Evolutionary conservation across 257 asterid genomes (phyloP).

Genomic region (Craterostigma plantagineum): DNA sequence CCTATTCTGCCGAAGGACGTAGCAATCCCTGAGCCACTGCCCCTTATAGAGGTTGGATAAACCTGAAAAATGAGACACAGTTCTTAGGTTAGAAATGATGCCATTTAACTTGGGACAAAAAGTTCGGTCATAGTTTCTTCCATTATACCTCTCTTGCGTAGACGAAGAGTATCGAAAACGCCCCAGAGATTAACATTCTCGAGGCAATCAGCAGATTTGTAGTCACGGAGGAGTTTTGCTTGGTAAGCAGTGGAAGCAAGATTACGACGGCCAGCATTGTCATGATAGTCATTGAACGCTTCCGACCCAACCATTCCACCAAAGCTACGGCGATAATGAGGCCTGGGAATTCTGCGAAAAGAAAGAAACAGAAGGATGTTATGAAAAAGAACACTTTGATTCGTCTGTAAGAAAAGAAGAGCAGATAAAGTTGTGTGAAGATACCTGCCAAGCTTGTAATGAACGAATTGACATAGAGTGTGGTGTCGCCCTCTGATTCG

Average conservation of each 20-base stretch:
- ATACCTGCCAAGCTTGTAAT: slow-evolving; percentile 42
- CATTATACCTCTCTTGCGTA: slow-evolving; percentile 47
- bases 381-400: no score
- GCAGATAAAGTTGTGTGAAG: slow-evolving; percentile 18
- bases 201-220: slow-evolving; percentile 43
- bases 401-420: slow-evolving; percentile 11
- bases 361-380: neutral
- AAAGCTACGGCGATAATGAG: slow-evolving; percentile 2
- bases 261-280: slow-evolving; percentile 19
- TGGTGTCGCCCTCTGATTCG: slow-evolving; percentile 5
- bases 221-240: slow-evolving; percentile 19
- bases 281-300: slow-evolving; percentile 30
- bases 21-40: slow-evolving; percentile 20
- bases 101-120: neutral
- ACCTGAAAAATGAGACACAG: slow-evolving; percentile 21
- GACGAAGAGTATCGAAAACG: slow-evolving; percentile 25
- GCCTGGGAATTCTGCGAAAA: slow-evolving; percentile 15
- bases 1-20: slow-evolving; percentile 20
- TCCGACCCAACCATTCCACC: slow-evolving; percentile 6
- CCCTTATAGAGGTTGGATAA: slow-evolving; percentile 54
- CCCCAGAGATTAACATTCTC: slow-evolving; percentile 35
- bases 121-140: neutral
- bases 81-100: neutral
- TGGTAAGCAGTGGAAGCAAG: slow-evolving; percentile 36
- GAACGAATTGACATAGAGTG: slow-evolving; percentile 22